phyloP scores from a whole-genome alignment of 2,329 filamentous ascomycete species.

The Aspergillus spinulosporus region DNA sequence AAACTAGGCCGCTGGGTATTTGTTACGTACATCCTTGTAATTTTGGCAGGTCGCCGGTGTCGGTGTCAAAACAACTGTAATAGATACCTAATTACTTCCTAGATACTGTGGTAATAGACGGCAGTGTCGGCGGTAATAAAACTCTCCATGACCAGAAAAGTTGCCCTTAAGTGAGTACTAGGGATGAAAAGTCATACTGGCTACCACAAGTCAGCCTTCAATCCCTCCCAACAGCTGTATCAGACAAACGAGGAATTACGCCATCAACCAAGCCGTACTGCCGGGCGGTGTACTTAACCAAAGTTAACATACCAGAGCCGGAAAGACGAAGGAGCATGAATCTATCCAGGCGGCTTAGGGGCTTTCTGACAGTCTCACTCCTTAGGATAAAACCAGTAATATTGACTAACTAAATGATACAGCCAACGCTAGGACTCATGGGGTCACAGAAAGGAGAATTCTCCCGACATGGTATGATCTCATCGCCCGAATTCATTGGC shows the following conservation, averaged over 20 bases:
- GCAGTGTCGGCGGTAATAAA: no score
- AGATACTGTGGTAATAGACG: no score
- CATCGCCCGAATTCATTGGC: conserved; percentile 15
- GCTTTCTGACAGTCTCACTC: neutral
- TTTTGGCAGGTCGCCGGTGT: conserved; percentile 17
- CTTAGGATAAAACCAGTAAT: neutral
- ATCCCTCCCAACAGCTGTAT: neutral
- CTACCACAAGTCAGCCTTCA: conserved; percentile 6
- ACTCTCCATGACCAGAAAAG: neutral
- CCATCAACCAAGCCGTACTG: conserved; percentile 2
- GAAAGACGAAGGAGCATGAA: neutral
- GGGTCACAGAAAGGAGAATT: neutral
- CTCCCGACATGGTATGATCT: conserved; percentile 17
- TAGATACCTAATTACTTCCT: neutral
- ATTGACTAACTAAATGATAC: conserved; percentile 4
- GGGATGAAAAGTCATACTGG: neutral
- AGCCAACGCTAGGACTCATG: neutral
- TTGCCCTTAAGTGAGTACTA: neutral
- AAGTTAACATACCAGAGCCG: neutral
- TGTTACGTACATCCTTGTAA: conserved; percentile 5
- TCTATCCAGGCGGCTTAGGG: conserved; percentile 6
- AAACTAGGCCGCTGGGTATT: conserved; percentile 1
- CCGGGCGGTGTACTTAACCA: conserved; percentile 7
- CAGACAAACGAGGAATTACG: conserved; percentile 7
- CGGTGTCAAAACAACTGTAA: neutral